These are phyloP conservation scores for Ogataea dorogensis DNA, from an alignment of 805 yeast species.

Conservation along the genomic window DNA sequence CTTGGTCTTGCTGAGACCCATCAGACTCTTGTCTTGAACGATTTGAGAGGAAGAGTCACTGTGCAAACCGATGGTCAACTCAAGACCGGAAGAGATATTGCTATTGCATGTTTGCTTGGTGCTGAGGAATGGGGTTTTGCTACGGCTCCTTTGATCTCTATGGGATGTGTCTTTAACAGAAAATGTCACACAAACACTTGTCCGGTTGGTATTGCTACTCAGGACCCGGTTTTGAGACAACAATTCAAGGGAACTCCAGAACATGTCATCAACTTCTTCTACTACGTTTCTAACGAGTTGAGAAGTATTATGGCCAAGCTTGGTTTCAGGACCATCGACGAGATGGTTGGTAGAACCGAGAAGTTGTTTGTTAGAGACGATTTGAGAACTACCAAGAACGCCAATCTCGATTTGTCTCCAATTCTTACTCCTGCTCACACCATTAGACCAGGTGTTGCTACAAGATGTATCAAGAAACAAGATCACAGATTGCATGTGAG, in stretches of 20 bases:
- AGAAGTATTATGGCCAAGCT: conserved; percentile 90
- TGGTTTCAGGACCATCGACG: conserved; percentile 94
- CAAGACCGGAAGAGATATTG: conserved; percentile 95
- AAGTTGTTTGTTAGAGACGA: conserved; percentile 82
- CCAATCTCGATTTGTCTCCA: conserved; percentile 88
- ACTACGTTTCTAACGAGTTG: conserved; percentile 88
- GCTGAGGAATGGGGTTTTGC: conserved; percentile 99
- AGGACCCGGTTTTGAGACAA: conserved; percentile 88
- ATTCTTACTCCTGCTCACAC: conserved; percentile 95
- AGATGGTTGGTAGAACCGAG: conserved; percentile 98
- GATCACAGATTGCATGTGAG: conserved; percentile 92
- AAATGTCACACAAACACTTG: conserved; percentile 92
- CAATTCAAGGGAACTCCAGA: conserved; percentile 97
- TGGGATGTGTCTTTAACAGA: conserved; percentile 97
- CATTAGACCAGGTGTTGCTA: conserved; percentile 95
- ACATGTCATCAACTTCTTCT: conserved; percentile 96
- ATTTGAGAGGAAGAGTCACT: conserved; percentile 90
- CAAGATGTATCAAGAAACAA: conserved; percentile 87
- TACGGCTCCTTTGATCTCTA: conserved; percentile 91
- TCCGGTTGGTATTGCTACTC: conserved; percentile 99
- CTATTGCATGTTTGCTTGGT: conserved; percentile 92
- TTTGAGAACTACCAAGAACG: conserved; percentile 82
- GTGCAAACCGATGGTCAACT: conserved; percentile 99
- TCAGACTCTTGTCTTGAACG: conserved; percentile 93
- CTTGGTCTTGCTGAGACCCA: conserved; percentile 97